Conservation (phyloP, 192 early-diverging fungal genomes). For the Chytriomyces sp. region DNA sequence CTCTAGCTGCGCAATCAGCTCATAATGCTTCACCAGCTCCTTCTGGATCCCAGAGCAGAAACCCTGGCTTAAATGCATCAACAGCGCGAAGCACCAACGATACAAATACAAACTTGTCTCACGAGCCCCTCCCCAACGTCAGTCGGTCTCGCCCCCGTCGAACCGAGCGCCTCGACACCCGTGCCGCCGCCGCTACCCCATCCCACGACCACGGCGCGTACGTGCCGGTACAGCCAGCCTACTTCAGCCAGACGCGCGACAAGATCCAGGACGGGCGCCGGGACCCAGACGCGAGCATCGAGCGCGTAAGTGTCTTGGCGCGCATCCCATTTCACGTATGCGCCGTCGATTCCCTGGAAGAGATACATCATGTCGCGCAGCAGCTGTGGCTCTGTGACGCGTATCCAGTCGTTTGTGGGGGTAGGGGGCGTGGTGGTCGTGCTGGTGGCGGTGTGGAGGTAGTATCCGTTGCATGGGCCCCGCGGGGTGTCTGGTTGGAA, state of each 20-base stretch:
- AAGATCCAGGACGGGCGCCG: constrained; percentile 67
- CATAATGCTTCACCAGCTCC: constrained; percentile 83
- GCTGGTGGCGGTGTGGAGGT: not conserved
- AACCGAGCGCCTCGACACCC: not conserved
- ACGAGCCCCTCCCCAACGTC: constrained; percentile 45
- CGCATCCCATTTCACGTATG: constrained; percentile 69
- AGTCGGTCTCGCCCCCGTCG: not conserved
- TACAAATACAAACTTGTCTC: constrained; percentile 38
- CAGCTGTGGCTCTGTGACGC: constrained; percentile 47
- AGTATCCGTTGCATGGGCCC: constrained; percentile 23
- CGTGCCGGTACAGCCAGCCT: constrained; percentile 73
- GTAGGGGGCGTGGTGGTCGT: not conserved
- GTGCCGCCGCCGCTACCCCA: constrained; percentile 4
- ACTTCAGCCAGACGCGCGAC: constrained; percentile 71
- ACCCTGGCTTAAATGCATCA: constrained; percentile 53
- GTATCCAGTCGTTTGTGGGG: not conserved
- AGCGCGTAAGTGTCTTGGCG: constrained; percentile 56
- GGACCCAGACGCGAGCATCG: constrained; percentile 52
- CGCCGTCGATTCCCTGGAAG: constrained; percentile 93
- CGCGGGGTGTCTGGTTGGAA: not conserved
- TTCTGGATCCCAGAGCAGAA: constrained; percentile 78
- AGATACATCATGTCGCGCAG: constrained; percentile 88
- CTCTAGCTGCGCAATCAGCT: constrained; percentile 84
- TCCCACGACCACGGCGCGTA: constrained; percentile 58
- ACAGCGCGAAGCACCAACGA: not conserved